These are phyloP conservation scores for Albophoma yamanashiensis DNA, from an alignment of 2,329 filamentous ascomycete genomes.

Conservation along the genomic window DNA sequence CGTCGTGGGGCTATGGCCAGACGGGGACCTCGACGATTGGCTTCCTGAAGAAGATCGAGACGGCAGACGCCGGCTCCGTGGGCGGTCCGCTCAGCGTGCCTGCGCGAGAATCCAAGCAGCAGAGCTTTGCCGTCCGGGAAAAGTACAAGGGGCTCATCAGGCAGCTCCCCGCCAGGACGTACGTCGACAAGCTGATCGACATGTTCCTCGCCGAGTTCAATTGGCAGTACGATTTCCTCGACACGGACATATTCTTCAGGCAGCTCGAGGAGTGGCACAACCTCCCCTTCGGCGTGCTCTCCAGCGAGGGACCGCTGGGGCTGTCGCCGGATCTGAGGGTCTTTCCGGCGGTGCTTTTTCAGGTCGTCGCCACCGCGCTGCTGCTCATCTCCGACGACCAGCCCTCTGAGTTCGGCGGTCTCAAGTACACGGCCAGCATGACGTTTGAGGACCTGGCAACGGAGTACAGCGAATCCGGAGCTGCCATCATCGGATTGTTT, in stretches of 20 bases:
- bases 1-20: slow-evolving; percentile 44
- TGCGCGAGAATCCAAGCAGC: slow-evolving; percentile 10
- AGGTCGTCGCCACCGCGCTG: slow-evolving; percentile 44
- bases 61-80: slow-evolving; percentile 21
- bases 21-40: slow-evolving; percentile 40
- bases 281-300: slow-evolving; percentile 39
- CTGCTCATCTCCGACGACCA: slow-evolving; percentile 38
- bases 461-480: slow-evolving; percentile 50
- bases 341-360: slow-evolving; percentile 50
- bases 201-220: slow-evolving; percentile 49
- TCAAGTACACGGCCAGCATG: slow-evolving; percentile 50
- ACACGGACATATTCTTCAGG: slow-evolving; percentile 38
- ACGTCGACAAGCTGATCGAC: slow-evolving; percentile 42
- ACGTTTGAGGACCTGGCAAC: slow-evolving; percentile 48
- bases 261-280: slow-evolving; percentile 45
- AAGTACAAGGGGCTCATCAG: slow-evolving; percentile 49
- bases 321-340: slow-evolving; percentile 40
- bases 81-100: slow-evolving; percentile 6
- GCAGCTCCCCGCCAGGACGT: slow-evolving; percentile 42
- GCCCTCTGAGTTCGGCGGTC: slow-evolving; percentile 37
- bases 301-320: slow-evolving; percentile 36
- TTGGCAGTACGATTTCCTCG: slow-evolving; percentile 46
- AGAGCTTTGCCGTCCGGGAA: slow-evolving; percentile 32
- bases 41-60: slow-evolving; percentile 44
- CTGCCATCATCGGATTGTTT: slow-evolving; percentile 40